Evolutionary conservation across 2,329 filamentous ascomycete genomes (phyloP), one percentile per base, ranked within the genome.

Genomic region (Samsoniella hepiali): DNA sequence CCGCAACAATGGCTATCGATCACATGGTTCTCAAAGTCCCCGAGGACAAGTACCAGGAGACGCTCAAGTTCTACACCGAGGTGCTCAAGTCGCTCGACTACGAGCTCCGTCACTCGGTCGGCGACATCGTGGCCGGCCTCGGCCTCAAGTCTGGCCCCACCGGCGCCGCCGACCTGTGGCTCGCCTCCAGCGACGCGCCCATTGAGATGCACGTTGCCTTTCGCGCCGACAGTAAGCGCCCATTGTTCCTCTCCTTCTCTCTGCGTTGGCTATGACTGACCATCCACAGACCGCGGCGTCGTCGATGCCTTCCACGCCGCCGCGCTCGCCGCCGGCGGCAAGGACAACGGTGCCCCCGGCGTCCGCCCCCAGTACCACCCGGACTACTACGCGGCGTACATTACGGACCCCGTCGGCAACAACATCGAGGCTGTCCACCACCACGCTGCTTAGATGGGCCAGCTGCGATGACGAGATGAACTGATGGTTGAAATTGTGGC

Each of bases 311-410:
- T 82, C 66, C 72, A 83, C 65, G 65, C 68, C 34, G 71, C 73
- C 8, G 78, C 74, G 11, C 74, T 79, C 3, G 68, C 81, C 13
- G 73, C 72, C 44, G 82, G 82, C 0, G 82, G 73, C 2, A 77
- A 73, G 38, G 77, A 79, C 67, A 84, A 84, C 67, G 82, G 82
- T 3, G 70, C 74, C 17, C 82, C 82, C 0, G 82, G 82, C 0
- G 38, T 75, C 13, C 71, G 81, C 49, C 64, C 74, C 4, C 70
- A 80, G 15, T 84, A 82, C 67, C 74, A 75, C 51, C 68, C 75
- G 15, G 73, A 73, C 6, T 84, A 84, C 69, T 85, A 83, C 59
- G 82, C 70, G 1, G 80, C 81, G 0, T 85, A 81, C 71, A 74
- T 84, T 6, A 69, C 76, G 47, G 82, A 84, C 67, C 80, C 81